Evolutionary conservation across 129 eudicot genomes (phyloP).

Genomic region (sunflower (Helianthus annuus)): DNA sequence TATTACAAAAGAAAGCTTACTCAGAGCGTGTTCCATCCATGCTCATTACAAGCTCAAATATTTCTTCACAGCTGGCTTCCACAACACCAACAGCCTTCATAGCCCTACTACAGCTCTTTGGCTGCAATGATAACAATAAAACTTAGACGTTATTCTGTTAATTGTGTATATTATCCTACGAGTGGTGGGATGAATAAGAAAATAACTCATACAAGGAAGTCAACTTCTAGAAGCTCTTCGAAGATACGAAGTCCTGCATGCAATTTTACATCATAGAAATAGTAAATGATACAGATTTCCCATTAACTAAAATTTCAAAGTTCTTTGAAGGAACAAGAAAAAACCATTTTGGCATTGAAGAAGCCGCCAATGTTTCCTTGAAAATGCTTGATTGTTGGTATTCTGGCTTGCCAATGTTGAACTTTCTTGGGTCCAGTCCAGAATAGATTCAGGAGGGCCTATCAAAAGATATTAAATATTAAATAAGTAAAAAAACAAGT

Average conservation of each 20-base stretch:
- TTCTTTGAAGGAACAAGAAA: constrained; percentile 12
- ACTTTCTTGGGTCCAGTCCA: constrained; percentile 96
- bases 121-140: constrained; percentile 48
- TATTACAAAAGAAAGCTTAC: constrained; percentile 49
- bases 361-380: constrained; percentile 97
- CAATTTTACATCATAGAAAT: constrained; percentile 10
- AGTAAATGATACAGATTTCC: constrained; percentile 10
- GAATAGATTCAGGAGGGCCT: constrained; percentile 96
- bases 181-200: constrained; percentile 4
- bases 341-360: constrained; percentile 99
- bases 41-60: constrained; percentile 98
- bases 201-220: constrained; percentile 71
- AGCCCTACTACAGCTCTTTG: constrained; percentile 99
- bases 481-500: constrained; percentile 2
- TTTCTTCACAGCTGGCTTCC: constrained; percentile 97
- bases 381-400: constrained; percentile 79
- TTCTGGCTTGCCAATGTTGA: constrained; percentile 79
- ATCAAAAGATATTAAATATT: constrained; percentile 17
- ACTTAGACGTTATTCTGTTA: constrained; percentile 12
- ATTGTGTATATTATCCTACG: background rate
- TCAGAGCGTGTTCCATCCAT: constrained; percentile 98
- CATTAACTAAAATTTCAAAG: constrained; percentile 11
- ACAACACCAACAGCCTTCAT: constrained; percentile 99
- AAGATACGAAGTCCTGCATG: constrained; percentile 94
- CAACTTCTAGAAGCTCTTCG: constrained; percentile 97